Percentiles rank a stretch among this genome's conserved stretches.
phyloP scores from a whole-genome alignment of 1,284 basidiomycete genomes.

The Apiotrichum veenhuisii region DNA sequence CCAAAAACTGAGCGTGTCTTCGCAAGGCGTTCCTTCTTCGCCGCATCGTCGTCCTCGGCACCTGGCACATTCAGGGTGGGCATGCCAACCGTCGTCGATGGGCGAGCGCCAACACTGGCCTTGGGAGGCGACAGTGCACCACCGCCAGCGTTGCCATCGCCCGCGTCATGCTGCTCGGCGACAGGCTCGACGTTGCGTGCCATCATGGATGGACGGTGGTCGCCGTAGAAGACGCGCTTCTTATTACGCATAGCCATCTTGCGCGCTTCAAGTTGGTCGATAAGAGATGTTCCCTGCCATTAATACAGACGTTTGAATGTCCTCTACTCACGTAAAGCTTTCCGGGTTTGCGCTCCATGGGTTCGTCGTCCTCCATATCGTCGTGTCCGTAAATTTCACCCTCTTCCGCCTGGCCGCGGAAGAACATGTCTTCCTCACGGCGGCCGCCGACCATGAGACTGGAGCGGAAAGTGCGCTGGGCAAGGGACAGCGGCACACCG shows the following conservation, averaged over 20 bases:
- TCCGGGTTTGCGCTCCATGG: constrained; percentile 29
- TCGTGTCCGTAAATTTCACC: constrained; percentile 11
- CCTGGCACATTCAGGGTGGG: constrained; percentile 9
- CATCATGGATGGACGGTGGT: constrained; percentile 49
- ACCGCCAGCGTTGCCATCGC: not conserved
- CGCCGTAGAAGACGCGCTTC: constrained; percentile 46
- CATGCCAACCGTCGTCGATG: not conserved
- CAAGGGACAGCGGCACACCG: constrained; percentile 31
- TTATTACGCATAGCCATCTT: constrained; percentile 40
- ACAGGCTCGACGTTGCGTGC: constrained; percentile 17
- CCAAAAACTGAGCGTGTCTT: constrained; percentile 46
- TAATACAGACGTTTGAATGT: constrained; percentile 6
- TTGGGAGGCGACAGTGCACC: not conserved
- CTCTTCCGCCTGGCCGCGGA: constrained; percentile 19
- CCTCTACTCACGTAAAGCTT: constrained; percentile 37
- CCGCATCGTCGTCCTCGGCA: constrained; percentile 9
- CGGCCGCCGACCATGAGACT: constrained; percentile 35
- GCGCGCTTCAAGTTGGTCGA: constrained; percentile 48
- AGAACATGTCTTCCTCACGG: constrained; percentile 25
- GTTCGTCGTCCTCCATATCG: constrained; percentile 17
- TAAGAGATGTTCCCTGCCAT: constrained; percentile 40
- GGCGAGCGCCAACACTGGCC: not conserved
- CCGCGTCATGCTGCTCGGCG: not conserved
- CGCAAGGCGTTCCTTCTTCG: constrained; percentile 16
- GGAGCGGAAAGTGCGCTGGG: constrained; percentile 40